Evolutionary conservation across 2,329 filamentous ascomycete genomes (phyloP).

Genomic region (Aspergillus unguis): DNA sequence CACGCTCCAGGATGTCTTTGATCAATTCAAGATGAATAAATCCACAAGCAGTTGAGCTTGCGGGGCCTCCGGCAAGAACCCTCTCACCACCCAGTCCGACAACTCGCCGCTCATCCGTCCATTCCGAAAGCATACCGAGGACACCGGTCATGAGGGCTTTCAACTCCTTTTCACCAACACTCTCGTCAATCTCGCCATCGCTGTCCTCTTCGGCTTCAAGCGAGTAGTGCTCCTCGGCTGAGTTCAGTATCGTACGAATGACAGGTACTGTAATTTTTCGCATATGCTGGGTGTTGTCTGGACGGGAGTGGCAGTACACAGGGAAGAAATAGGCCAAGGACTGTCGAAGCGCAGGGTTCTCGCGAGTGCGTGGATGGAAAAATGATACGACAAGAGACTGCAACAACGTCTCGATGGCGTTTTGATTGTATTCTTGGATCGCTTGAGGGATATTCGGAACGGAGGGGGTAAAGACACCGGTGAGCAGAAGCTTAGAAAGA

Average conservation of each 20-base stretch:
- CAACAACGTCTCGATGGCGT: constrained; percentile 68
- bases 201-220: constrained; percentile 71
- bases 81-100: constrained; percentile 57
- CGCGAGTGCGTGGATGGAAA: constrained; percentile 78
- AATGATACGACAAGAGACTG: constrained; percentile 81
- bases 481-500: constrained; percentile 80
- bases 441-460: constrained; percentile 53
- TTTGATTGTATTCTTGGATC: constrained; percentile 49
- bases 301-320: constrained; percentile 83
- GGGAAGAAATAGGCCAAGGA: constrained; percentile 90
- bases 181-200: constrained; percentile 69
- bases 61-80: constrained; percentile 49
- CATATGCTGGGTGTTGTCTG: constrained; percentile 82
- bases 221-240: constrained; percentile 62
- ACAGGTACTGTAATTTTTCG: constrained; percentile 68
- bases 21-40: constrained; percentile 80
- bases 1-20: constrained; percentile 69
- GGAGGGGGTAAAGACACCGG: constrained; percentile 60
- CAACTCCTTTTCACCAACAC: constrained; percentile 64
- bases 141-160: constrained; percentile 66
- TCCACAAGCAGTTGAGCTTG: constrained; percentile 58
- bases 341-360: constrained; percentile 80
- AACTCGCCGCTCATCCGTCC: constrained; percentile 86
- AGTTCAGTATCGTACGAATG: constrained; percentile 63
- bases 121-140: constrained; percentile 77